Evolutionary conservation across 805 yeast genomes (phyloP).

Genomic region (Wickerhamiella lipophila): DNA sequence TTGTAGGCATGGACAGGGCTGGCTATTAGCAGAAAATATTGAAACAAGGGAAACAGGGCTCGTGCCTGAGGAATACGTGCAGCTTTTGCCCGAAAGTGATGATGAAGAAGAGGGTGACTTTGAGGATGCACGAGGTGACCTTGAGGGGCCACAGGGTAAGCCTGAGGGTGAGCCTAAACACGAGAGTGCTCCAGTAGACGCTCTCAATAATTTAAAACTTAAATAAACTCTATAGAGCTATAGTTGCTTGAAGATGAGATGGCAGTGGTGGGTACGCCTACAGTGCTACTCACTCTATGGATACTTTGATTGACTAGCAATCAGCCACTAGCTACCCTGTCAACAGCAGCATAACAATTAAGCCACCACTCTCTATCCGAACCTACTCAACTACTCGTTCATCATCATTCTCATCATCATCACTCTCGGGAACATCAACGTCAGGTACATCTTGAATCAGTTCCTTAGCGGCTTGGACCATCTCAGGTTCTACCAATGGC

Average conservation of each 20-base stretch:
- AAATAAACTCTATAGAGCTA: not conserved
- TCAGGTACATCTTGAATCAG: constrained; percentile 48
- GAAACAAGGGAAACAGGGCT: constrained; percentile 71
- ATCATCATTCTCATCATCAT: too few species aligned
- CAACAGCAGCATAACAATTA: too few species aligned
- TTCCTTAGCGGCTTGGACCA: constrained; percentile 40
- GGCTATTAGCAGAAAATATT: constrained; percentile 86
- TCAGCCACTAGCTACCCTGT: too few species aligned
- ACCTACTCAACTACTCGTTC: too few species aligned
- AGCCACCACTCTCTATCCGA: not conserved
- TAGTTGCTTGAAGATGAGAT: too few species aligned
- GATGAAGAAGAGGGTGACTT: constrained; percentile 7
- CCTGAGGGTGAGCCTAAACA: constrained; percentile 9
- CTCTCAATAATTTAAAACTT: not conserved
- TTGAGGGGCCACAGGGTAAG: too few species aligned
- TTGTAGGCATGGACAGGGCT: constrained; percentile 94
- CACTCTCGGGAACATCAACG: constrained; percentile 3
- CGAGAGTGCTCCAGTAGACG: constrained; percentile 16
- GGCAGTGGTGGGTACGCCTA: too few species aligned
- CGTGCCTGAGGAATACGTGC: constrained; percentile 91
- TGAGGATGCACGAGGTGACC: too few species aligned
- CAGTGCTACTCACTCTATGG: too few species aligned
- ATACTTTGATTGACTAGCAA: too few species aligned
- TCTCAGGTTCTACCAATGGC: constrained; percentile 48
- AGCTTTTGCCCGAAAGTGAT: constrained; percentile 29